A percentile compares a stretch with the other conserved stretches of the same genome.
phyloP scores from a whole-genome alignment of 257 asterid genomes.

The Penstemon barbatus region DNA sequence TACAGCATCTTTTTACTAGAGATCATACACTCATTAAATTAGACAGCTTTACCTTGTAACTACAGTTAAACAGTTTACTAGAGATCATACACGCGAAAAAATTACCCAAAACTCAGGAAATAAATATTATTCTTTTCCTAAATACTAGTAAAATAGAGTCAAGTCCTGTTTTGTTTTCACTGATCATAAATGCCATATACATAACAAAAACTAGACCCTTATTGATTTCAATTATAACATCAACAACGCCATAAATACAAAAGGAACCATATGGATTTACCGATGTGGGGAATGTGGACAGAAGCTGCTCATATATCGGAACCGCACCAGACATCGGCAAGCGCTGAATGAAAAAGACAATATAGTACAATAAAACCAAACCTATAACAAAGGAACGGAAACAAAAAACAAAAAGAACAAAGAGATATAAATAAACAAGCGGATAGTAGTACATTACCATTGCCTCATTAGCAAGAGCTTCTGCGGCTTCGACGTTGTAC shows the following conservation, averaged over 20 bases:
- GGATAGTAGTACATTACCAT: conserved; percentile 43
- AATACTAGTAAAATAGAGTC: background rate
- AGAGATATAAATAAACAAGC: background rate
- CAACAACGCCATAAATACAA: conserved; percentile 8
- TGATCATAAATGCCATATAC: too few species aligned
- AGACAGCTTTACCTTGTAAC: background rate
- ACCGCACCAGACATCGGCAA: conserved; percentile 72
- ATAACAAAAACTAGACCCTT: conserved; percentile 3
- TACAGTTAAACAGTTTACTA: background rate
- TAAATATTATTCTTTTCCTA: background rate
- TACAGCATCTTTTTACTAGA: background rate
- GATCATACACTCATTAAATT: background rate
- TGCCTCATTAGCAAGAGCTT: conserved; percentile 80
- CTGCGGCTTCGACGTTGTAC: conserved; percentile 77
- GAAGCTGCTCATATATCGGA: conserved; percentile 81
- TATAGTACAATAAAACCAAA: background rate
- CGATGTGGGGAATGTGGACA: conserved; percentile 82
- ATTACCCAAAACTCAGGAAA: background rate
- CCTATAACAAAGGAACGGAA: background rate
- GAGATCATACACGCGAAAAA: background rate
- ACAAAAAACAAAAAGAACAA: conserved; percentile 4
- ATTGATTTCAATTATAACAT: conserved; percentile 2
- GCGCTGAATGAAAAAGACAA: conserved; percentile 44
- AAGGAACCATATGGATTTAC: conserved; percentile 36
- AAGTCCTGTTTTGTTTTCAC: background rate